A percentile compares a stretch with the other conserved stretches of the same genome.
Evolutionary conservation across 2,329 filamentous ascomycete genomes (phyloP).

Genomic region (Sporothrix euskadiensis): DNA sequence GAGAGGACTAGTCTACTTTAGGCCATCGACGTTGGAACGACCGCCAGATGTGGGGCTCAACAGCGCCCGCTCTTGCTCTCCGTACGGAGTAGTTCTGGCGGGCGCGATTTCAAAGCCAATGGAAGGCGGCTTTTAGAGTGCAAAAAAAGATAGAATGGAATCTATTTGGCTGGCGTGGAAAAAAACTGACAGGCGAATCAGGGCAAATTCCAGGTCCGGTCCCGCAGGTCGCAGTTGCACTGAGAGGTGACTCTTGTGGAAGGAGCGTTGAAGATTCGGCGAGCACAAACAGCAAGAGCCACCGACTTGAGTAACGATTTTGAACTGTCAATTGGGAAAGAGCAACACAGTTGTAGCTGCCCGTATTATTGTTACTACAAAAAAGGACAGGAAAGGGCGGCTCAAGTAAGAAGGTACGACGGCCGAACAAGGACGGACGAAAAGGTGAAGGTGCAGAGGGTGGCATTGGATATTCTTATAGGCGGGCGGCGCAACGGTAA

Average conservation of each 20-base stretch:
- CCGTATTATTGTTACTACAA: neutral
- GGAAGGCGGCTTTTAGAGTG: neutral
- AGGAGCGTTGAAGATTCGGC: constrained; percentile 9
- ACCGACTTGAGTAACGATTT: neutral
- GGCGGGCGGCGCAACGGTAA: neutral
- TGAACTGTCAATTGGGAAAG: neutral
- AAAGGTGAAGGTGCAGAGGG: neutral
- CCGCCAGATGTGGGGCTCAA: constrained; percentile 9
- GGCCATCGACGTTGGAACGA: neutral
- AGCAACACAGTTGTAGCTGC: neutral
- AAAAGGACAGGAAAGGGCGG: neutral
- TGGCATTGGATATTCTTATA: constrained; percentile 15
- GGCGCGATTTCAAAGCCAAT: constrained; percentile 11
- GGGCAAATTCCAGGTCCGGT: neutral
- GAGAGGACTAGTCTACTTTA: neutral
- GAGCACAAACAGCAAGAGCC: constrained; percentile 14
- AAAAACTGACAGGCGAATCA: neutral
- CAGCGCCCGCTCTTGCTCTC: neutral
- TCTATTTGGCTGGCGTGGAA: constrained; percentile 7
- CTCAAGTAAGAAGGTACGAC: neutral
- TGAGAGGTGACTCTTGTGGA: neutral
- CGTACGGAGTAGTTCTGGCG: neutral
- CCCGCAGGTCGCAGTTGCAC: neutral
- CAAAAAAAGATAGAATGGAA: neutral
- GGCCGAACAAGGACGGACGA: neutral